Base-by-base conservation (phyloP, 352 stramenopile genomes). In the Pythium monospermum region DNA sequence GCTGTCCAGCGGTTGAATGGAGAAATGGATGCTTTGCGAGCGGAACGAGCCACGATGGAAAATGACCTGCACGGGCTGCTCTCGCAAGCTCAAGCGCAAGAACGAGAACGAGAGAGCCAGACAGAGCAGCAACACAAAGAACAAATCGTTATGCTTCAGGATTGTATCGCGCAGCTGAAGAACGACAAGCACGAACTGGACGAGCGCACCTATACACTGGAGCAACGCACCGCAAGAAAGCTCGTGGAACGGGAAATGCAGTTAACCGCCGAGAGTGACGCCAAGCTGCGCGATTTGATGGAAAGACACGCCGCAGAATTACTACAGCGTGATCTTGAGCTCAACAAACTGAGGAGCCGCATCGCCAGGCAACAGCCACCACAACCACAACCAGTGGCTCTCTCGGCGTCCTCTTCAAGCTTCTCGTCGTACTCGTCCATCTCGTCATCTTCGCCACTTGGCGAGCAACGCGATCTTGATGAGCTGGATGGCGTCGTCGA, bases 261-360 rank as follows among this genome's bases (percentile, higher is more conserved):
- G 21, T 25, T 86, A 1, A 53, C 66, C 13, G 41, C 55, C n/a
- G 69, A 84, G 30, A 53, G 68, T 58, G 73, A 84, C 15, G 15
- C 16, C 15, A 53, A 66, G 43, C 42, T 76, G 8, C 36, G 57
- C 8, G 54, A 71, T 30, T 22, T 83, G 28, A 69, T 74, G 54
- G 57, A 79, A 15, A 53, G 68, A 2, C 73, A 87, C 40, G 57
- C 64, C 3, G 32, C 48, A 3, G 73, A 85, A 35, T n/a, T 81
- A 0, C 22, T 64, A 5, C 47, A 53, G 8, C 42, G 68, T 13
- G 58, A 69, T 16, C 49, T 65, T 5, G 47, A 66, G 28, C 23
- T 68, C 16, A 16, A 37, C 19, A 53, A 53, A 2, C 35, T 62
- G 2, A 37, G 54, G 8, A 49, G 13, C 16, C 40, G 16, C 15